These are phyloP conservation scores for Trichoderma gamsii DNA, from an alignment of 495 filamentous ascomycete genomes.

Conservation along the genomic window DNA sequence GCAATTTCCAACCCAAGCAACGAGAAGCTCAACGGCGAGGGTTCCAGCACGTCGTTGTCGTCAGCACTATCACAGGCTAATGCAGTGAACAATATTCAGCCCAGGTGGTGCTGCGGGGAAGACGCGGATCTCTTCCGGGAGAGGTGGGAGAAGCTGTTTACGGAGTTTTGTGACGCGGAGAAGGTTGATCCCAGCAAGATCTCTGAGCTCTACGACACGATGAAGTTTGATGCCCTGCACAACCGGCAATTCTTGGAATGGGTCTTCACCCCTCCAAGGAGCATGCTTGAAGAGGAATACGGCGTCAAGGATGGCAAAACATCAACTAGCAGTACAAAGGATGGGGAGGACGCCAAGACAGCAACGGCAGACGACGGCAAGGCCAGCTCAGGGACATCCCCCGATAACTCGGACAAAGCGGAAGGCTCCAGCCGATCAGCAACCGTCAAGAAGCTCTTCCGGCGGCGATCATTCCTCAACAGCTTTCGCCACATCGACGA, in stretches of 20 bases:
- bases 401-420: constrained; percentile 26
- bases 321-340: constrained; percentile 7
- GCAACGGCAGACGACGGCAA: constrained; percentile 32
- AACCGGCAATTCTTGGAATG: constrained; percentile 97
- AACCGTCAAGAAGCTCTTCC: constrained; percentile 47
- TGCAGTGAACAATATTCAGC: constrained; percentile 63
- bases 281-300: constrained; percentile 59
- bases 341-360: constrained; percentile 13
- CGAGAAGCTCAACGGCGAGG: constrained; percentile 34
- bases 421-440: constrained; percentile 25
- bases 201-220: constrained; percentile 94
- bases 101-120: constrained; percentile 94
- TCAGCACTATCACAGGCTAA: constrained; percentile 51
- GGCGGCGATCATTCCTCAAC: constrained; percentile 45
- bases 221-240: constrained; percentile 98
- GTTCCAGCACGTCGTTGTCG: constrained; percentile 33
- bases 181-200: constrained; percentile 98
- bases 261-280: constrained; percentile 81
- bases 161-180: constrained; percentile 91
- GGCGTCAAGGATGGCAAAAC: constrained; percentile 35
- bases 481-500: constrained; percentile 35
- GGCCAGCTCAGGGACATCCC: constrained; percentile 24
- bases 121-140: constrained; percentile 92
- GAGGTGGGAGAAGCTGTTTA: constrained; percentile 97
- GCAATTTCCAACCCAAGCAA: constrained; percentile 42